Percentiles rank a stretch among this genome's conserved stretches.
Conservation (phyloP, 805 yeast species). For the Candida arabinofermentans region DNA sequence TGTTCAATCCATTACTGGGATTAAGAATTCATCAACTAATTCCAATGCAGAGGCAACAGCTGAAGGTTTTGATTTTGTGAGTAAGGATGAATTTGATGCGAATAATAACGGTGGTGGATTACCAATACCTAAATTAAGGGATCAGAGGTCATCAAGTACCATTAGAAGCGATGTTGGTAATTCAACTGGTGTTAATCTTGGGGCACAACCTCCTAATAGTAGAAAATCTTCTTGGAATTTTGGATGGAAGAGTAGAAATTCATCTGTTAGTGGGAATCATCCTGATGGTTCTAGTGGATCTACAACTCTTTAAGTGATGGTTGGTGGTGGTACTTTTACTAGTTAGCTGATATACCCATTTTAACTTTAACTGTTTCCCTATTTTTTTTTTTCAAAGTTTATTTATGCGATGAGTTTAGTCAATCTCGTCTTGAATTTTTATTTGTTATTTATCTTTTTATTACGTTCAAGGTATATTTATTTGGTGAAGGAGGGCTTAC, state of each 20-base stretch:
- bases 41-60: background rate
- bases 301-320: background rate
- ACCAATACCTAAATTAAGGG: background rate
- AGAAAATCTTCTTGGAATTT: slow-evolving; percentile 24
- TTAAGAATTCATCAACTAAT: background rate
- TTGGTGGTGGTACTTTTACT: background rate
- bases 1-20: background rate
- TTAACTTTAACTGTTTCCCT: background rate
- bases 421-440: no score
- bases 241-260: slow-evolving; percentile 22
- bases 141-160: background rate
- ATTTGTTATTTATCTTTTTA: no score
- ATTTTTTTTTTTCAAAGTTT: background rate
- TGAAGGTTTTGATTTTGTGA: slow-evolving; percentile 47
- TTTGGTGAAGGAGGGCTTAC: no score
- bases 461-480: no score
- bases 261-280: slow-evolving; percentile 4
- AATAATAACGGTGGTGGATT: slow-evolving; percentile 5
- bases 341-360: background rate
- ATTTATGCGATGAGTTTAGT: no score
- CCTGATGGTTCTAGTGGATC: background rate
- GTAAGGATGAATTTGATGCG: slow-evolving; percentile 25
- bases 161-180: no score
- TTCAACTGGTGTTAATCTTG: background rate
- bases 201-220: slow-evolving; percentile 2